A percentile compares a stretch with the other conserved stretches of the same genome.
These are phyloP conservation scores for Tuber calosporum DNA, from an alignment of 495 filamentous ascomycete genomes.

Conservation along the genomic window DNA sequence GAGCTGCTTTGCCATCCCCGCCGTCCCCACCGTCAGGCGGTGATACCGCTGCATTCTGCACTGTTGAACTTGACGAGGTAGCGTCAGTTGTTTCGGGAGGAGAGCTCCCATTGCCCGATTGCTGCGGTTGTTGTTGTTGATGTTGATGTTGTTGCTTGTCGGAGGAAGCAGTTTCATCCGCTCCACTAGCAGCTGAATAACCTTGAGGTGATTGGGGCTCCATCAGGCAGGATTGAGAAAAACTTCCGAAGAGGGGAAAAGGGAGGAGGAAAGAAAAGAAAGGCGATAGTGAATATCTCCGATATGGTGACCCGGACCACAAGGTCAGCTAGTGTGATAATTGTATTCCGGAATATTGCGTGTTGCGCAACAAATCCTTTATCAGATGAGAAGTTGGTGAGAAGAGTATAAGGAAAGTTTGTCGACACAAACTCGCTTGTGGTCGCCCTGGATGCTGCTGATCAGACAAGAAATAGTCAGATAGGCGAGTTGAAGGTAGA, in stretches of 20 bases:
- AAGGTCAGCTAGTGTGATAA: not conserved
- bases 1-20: conserved; percentile 18
- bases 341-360: not conserved
- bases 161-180: not conserved
- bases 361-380: not conserved
- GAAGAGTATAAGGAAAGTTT: not conserved
- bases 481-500: conserved; percentile 21
- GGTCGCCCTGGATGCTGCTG: conserved; percentile 12
- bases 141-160: conserved; percentile 19
- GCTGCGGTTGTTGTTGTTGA: conserved; percentile 12
- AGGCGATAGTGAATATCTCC: not conserved
- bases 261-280: not conserved
- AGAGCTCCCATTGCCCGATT: conserved; percentile 9
- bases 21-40: conserved; percentile 5
- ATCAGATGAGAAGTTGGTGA: not conserved
- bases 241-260: not conserved
- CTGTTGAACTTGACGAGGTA: conserved; percentile 17
- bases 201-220: conserved; percentile 18
- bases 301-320: not conserved
- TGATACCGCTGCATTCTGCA: conserved; percentile 12
- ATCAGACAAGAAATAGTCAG: conserved; percentile 15
- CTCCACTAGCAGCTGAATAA: conserved; percentile 1
- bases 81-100: conserved; percentile 17
- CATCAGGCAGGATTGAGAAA: conserved; percentile 11
- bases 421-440: conserved; percentile 3